Conservation (phyloP, 495 filamentous ascomycete species). For the Daldinia bambusicola region DNA sequence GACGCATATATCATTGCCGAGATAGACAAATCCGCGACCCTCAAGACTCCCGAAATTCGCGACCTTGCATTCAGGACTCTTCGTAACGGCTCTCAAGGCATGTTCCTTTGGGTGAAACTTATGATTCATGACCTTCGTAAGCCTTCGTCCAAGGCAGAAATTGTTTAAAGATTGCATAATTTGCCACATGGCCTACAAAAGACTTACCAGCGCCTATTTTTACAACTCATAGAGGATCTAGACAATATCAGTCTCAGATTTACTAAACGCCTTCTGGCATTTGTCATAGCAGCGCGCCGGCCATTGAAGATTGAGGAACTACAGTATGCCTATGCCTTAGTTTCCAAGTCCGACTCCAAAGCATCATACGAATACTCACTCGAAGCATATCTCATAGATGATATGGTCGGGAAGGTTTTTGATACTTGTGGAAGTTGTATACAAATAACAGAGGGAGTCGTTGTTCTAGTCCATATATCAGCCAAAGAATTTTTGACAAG, state of each 20-base stretch:
- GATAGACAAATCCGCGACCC: neutral
- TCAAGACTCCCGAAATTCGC: neutral
- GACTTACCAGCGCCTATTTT: neutral
- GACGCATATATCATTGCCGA: neutral
- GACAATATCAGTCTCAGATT: neutral
- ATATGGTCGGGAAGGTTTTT: neutral
- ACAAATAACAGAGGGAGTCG: neutral
- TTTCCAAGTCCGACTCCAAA: neutral
- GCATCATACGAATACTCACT: neutral
- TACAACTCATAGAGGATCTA: neutral
- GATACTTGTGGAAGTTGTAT: neutral
- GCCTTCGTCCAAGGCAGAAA: neutral
- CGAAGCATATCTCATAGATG: neutral
- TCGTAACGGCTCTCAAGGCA: neutral
- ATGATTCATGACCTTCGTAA: conserved; percentile 2
- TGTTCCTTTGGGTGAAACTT: conserved; percentile 9
- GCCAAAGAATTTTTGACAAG: neutral
- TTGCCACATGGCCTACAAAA: neutral
- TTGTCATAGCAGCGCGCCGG: neutral
- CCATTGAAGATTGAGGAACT: neutral
- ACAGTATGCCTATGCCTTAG: neutral
- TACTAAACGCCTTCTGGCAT: neutral
- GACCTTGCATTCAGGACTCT: conserved; percentile 1
- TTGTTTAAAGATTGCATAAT: neutral
- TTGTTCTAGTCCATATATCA: neutral